A percentile compares a stretch with the other conserved stretches of the same genome.
These are phyloP conservation scores for Acer negundo DNA, from an alignment of 345 rosid species.

Conservation along the genomic window DNA sequence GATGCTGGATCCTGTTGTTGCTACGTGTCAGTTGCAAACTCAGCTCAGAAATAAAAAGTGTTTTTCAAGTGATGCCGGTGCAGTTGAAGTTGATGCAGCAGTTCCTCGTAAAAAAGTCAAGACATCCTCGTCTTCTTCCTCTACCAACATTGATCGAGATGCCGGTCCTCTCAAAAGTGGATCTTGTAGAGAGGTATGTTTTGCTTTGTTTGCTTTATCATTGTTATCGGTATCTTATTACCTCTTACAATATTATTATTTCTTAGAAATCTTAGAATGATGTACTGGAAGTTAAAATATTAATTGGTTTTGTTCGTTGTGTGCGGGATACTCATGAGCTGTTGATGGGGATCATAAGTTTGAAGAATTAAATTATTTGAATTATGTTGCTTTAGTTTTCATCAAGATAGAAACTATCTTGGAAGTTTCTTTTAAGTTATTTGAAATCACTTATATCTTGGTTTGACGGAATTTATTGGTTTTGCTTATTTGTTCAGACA, in stretches of 20 bases:
- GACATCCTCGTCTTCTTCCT: conserved; percentile 30
- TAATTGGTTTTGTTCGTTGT: background rate
- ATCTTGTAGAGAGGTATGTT: conserved; percentile 33
- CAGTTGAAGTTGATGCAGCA: conserved; percentile 21
- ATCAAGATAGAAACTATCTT: background rate
- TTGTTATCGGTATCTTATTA: background rate
- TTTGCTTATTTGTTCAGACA: background rate
- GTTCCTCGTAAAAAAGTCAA: conserved; percentile 30
- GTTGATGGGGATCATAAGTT: background rate
- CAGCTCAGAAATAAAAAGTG: conserved; percentile 30
- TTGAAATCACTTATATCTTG: no score
- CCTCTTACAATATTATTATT: background rate
- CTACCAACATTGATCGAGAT: conserved; percentile 17
- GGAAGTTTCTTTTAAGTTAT: background rate
- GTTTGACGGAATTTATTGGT: background rate
- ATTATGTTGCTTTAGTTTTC: background rate
- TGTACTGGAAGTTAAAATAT: background rate
- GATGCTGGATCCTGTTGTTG: conserved; percentile 51
- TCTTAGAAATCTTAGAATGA: background rate
- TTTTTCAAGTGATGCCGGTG: conserved; percentile 10
- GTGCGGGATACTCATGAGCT: background rate
- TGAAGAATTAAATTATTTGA: background rate
- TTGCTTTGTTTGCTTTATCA: background rate
- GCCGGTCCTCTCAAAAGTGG: conserved; percentile 24
- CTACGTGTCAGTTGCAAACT: conserved; percentile 32